Conservation (phyloP, 306 rosid genomes). For the Inga leiocalycina region DNA sequence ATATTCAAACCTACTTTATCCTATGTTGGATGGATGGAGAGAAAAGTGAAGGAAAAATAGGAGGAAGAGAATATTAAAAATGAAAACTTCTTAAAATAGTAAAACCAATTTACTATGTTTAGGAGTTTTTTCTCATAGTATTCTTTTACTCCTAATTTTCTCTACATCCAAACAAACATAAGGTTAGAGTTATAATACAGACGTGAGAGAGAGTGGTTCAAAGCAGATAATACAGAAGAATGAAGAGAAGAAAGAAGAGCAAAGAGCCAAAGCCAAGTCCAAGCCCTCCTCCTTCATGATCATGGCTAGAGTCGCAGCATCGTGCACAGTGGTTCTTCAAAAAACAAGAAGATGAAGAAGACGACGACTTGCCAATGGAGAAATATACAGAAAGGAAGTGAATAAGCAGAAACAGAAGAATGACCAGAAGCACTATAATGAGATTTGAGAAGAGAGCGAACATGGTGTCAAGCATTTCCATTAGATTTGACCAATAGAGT, state of each 20-base stretch:
- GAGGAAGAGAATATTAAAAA: no score
- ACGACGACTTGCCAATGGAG: constrained; percentile 39
- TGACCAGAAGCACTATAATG: constrained; percentile 38
- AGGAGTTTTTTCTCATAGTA: no score
- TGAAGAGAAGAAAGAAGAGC: constrained; percentile 45
- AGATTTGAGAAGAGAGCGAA: constrained; percentile 19
- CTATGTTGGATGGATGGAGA: no score
- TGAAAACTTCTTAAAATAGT: no score
- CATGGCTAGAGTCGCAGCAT: constrained; percentile 11
- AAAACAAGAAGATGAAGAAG: constrained; percentile 22
- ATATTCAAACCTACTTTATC: no score
- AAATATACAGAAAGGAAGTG: constrained; percentile 30
- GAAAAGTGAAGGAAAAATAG: no score
- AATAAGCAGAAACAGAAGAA: constrained; percentile 19
- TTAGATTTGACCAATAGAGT: constrained; percentile 48
- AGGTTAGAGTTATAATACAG: no score
- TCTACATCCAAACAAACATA: no score
- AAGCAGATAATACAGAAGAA: constrained; percentile 31
- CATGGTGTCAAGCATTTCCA: constrained; percentile 41
- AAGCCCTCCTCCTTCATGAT: constrained; percentile 38
- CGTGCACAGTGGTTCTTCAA: neutral
- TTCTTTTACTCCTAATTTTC: no score
- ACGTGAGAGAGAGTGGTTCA: no score
- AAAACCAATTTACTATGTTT: no score
- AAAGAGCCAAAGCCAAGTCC: constrained; percentile 44